Conservation (phyloP, 805 yeast genomes). For the Pichia gijzeniarum region DNA sequence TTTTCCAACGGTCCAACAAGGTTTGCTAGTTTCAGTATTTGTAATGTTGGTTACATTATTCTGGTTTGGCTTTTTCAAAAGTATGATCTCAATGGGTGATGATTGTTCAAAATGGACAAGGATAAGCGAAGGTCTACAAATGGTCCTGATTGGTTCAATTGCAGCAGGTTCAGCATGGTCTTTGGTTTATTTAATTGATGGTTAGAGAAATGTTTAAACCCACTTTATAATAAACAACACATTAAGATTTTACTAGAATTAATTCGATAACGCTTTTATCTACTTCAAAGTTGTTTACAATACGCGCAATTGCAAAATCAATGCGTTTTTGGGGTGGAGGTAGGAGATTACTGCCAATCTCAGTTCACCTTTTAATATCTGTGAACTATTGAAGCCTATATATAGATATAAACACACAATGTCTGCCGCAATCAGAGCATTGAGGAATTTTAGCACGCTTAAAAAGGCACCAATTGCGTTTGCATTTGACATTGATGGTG, state of each 20-base stretch:
- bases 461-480: slow-evolving; percentile 22
- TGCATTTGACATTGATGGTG: slow-evolving; percentile 71
- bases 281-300: too few relatives aligned
- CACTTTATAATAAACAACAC: too few relatives aligned
- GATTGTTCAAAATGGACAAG: slow-evolving; percentile 58
- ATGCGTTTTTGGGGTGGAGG: too few relatives aligned
- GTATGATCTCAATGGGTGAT: slow-evolving; percentile 76
- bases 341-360: too few relatives aligned
- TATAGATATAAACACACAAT: too few relatives aligned
- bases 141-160: slow-evolving; percentile 92
- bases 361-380: too few relatives aligned
- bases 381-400: too few relatives aligned
- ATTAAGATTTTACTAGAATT: too few relatives aligned
- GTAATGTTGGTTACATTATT: slow-evolving; percentile 85
- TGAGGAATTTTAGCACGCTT: neutral
- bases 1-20: slow-evolving; percentile 65
- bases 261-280: too few relatives aligned
- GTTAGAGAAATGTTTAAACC: neutral
- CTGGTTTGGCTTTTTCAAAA: slow-evolving; percentile 80
- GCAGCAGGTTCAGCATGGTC: slow-evolving; percentile 98
- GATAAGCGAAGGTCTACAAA: slow-evolving; percentile 75
- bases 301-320: neutral
- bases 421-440: too few relatives aligned
- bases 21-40: slow-evolving; percentile 64
- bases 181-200: slow-evolving; percentile 71